These are phyloP conservation scores for Taphrina wiesneri DNA, from an alignment of 1,139 yeast species.

Conservation along the genomic window DNA sequence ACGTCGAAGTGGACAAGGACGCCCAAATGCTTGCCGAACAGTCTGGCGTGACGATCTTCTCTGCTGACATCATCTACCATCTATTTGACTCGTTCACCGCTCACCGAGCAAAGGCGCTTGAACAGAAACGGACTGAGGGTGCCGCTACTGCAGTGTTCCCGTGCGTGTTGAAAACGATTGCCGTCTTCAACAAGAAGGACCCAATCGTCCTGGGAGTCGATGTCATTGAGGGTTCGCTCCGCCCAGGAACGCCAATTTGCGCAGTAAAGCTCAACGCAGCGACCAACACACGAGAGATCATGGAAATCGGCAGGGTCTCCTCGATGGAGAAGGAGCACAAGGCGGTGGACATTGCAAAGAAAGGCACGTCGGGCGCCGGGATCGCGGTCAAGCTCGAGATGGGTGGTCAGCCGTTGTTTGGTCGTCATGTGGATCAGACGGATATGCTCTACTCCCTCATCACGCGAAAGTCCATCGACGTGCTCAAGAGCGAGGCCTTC, in stretches of 20 bases:
- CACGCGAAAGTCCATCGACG: conserved; percentile 85
- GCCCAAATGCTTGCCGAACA: conserved; percentile 97
- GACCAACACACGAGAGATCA: conserved; percentile 65
- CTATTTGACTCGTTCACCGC: conserved; percentile 92
- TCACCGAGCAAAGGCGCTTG: conserved; percentile 82
- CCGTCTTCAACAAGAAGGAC: conserved; percentile 96
- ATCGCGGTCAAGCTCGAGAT: conserved; percentile 97
- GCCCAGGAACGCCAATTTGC: conserved; percentile 93
- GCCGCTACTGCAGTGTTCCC: conserved; percentile 91
- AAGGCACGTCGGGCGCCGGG: conserved; percentile 96
- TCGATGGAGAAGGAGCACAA: conserved; percentile 88
- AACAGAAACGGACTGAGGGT: conserved; percentile 85
- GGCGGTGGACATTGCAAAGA: conserved; percentile 73
- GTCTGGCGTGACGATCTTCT: conserved; percentile 85
- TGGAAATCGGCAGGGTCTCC: conserved; percentile 46
- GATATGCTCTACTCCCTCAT: conserved; percentile 86
- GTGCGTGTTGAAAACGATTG: conserved; percentile 88
- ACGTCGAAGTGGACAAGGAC: conserved; percentile 93
- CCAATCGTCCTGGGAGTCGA: conserved; percentile 99
- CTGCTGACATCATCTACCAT: conserved; percentile 94
- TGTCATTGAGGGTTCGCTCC: conserved; percentile 83
- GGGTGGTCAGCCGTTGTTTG: conserved; percentile 95
- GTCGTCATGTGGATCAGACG: conserved; percentile 94
- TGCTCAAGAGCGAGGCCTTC: conserved; percentile 97
- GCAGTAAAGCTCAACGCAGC: conserved; percentile 92